phyloP scores from a whole-genome alignment of 441 rosid species.

The Adansonia grandidieri region DNA sequence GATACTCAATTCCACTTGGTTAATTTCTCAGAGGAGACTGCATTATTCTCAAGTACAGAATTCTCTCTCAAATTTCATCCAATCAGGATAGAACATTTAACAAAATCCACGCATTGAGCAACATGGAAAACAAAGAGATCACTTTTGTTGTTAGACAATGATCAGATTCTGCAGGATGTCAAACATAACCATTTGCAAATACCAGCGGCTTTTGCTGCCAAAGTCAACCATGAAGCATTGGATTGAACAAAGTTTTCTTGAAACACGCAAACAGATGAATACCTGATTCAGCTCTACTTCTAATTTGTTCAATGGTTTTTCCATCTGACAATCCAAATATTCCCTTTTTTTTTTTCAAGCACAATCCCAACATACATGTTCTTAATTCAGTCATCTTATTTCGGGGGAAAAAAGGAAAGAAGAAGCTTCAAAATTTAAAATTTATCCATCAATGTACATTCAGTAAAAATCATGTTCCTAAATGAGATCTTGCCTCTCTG shows the following conservation, averaged over 20 bases:
- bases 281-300: background rate
- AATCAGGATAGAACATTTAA: background rate
- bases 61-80: too few relatives aligned
- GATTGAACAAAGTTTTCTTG: too few relatives aligned
- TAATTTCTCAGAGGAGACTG: background rate
- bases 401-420: background rate
- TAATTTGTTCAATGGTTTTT: too few relatives aligned
- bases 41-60: background rate
- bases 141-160: background rate
- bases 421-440: constrained; percentile 8
- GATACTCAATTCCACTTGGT: background rate
- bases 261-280: too few relatives aligned
- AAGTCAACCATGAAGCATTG: background rate
- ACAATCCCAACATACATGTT: background rate
- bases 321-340: background rate
- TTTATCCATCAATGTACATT: background rate
- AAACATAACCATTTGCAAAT: background rate
- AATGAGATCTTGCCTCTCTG: background rate
- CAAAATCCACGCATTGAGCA: background rate
- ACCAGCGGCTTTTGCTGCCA: background rate
- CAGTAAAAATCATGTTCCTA: background rate
- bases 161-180: background rate
- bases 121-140: background rate
- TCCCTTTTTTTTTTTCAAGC: background rate
- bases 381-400: background rate